phyloP scores from a whole-genome alignment of 2,329 filamentous ascomycete genomes.

The Fusarium tjaetaba region DNA sequence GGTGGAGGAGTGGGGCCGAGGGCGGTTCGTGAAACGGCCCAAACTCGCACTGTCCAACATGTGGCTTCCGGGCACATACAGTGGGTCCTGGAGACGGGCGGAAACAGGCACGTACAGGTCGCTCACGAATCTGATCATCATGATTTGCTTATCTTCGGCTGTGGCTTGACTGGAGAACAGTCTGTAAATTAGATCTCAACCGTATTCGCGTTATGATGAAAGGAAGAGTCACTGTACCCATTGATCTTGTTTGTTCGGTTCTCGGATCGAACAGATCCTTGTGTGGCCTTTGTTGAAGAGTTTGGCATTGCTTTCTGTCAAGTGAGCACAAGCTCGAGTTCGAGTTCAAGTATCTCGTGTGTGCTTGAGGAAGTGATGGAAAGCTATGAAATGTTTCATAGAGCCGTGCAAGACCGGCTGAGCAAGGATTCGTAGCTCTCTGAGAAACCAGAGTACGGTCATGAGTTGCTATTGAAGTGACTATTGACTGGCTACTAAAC shows the following conservation, averaged over 20 bases:
- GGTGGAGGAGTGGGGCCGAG: background rate
- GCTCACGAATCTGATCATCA: background rate
- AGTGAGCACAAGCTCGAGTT: background rate
- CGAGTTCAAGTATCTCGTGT: background rate
- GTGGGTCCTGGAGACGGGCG: background rate
- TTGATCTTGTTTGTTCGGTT: background rate
- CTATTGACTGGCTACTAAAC: background rate
- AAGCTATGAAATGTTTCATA: background rate
- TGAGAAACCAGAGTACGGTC: background rate
- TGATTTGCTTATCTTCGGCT: background rate
- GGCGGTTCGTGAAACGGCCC: background rate
- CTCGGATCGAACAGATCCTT: background rate
- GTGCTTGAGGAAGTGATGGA: background rate
- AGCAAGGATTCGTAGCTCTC: background rate
- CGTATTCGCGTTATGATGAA: background rate
- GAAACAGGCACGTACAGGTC: background rate
- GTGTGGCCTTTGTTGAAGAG: background rate
- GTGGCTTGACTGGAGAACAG: background rate
- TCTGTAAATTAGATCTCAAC: background rate
- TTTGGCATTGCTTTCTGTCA: background rate
- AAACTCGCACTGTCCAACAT: background rate
- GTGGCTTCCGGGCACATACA: background rate
- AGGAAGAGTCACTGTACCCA: background rate
- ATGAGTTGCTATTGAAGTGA: background rate
- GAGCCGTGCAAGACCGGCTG: background rate